Conservation (phyloP, 306 rosid genomes). For the Bauhinia variegata region DNA sequence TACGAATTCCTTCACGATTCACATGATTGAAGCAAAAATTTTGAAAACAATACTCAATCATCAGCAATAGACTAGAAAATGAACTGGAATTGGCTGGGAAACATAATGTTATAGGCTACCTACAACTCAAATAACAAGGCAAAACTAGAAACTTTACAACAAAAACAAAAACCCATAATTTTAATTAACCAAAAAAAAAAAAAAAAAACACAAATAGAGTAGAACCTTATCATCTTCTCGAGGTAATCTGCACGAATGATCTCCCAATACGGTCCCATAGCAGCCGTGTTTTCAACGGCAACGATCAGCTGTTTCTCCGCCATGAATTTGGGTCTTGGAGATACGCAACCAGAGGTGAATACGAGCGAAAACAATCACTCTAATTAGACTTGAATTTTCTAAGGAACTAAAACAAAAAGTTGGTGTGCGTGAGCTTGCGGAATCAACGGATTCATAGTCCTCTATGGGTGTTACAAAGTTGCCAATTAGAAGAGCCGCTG, state of each 20-base stretch:
- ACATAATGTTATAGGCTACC: neutral
- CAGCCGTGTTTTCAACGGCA: conserved; percentile 81
- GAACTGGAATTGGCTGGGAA: neutral
- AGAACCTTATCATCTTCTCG: conserved; percentile 74
- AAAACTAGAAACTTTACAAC: neutral
- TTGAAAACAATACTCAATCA: neutral
- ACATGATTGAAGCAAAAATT: neutral
- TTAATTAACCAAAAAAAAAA: neutral
- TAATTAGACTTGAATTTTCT: neutral
- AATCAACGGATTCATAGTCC: too few relatives aligned
- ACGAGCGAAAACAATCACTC: neutral
- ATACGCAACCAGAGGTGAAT: neutral
- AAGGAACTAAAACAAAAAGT: neutral
- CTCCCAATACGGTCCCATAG: conserved; percentile 82
- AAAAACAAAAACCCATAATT: conserved; percentile 5
- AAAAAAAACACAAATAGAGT: neutral
- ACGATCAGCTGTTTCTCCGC: conserved; percentile 81
- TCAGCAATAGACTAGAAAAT: neutral
- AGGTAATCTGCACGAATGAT: conserved; percentile 66
- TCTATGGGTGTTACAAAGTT: neutral
- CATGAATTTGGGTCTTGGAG: conserved; percentile 17
- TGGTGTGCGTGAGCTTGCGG: neutral
- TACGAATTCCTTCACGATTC: neutral
- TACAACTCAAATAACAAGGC: neutral
- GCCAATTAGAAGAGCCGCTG: neutral